Evolutionary conservation across 352 stramenopile genomes (phyloP), one percentile per base, ranked within the genome.

Genomic region (Globisporangium cylindrosporum): DNA sequence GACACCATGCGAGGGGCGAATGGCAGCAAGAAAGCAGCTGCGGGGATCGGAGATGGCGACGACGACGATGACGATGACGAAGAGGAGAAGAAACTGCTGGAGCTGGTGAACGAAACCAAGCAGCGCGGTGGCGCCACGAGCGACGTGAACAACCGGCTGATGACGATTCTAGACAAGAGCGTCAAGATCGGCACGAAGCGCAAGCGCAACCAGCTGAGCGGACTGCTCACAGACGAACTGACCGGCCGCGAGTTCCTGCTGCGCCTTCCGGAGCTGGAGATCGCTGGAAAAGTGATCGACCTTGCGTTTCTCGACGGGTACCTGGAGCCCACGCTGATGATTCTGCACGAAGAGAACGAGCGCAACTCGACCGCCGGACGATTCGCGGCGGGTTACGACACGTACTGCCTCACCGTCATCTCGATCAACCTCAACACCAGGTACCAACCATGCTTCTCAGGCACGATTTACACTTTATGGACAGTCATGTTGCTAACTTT

Each of bases 351-450:
- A 70, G 86, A 94, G 60, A 93, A 90, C 51, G 88, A 93, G 20
- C 82, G 78, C 29, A 91, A 86, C 60, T 78, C 88, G 54, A 91
- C 84, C 1, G 82, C 68, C 25, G 88, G 88, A 1, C 80, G 88
- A 4, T 81, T 93, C 53, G 88, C 88, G 0, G 72, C 70, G 6
- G 88, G 86, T 5, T 95, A 82, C 49, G 86, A 95, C 66, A 95
- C 88, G 46, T 94, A 78, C 68, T 93, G 86, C 59, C 75, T 95
- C 36, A 93, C 88, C 1, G 88, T 95, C 24, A 81, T 95, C 38
- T 95, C 88, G 15, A 95, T 95, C 72, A 94, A 94, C 75, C 79
- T 94, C 66, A 92, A 93, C 68, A 94, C 86, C 49, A 74, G 86
- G 80, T 88, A 73, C 54, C 64, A 15, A 25, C 8, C 25, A 14